Evolutionary conservation across 1,139 yeast species (phyloP), one percentile per base, ranked within the genome.

Genomic region (Schwanniomyces etchellsii): DNA sequence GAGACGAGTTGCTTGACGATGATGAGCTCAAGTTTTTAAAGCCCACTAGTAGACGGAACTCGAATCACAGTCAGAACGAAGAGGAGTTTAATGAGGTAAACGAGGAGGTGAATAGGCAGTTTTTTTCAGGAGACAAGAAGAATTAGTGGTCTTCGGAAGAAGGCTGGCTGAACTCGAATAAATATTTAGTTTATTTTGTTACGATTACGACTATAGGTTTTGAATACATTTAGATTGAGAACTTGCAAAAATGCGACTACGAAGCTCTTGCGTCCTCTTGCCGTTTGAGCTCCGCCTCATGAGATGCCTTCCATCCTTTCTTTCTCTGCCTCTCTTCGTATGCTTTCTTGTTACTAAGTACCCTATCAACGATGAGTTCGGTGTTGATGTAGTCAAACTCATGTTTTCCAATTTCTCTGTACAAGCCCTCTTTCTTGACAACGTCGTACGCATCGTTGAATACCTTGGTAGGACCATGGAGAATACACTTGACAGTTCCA

Each of bases 301-400:
- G 25, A 23, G 25, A 9, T 2, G 70, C 61, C 57, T 83, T 82
- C 81, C 85, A 79, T 5, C 91, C 91, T 58, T 83, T 83, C 40
- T 74, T 74, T 40, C 77, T 64, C 53, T 83, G 94, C 44, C 94
- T 73, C 43, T 81, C 93, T 52, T 82, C 91, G 49, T 78, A 83
- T 11, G 77, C 77, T 32, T 67, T 70, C 40, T 82, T 69, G 50
- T 80, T 77, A 29, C 62, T 60, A 45, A 83, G 63, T 7, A 83
- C 91, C 26, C 94, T 64, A 35, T 71, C 63, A 11, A 82, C 88
- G 40, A 83, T 81, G 31, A 72, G 71, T 36, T 68, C 74, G 2
- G 89, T 77, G 34, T 77, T 72, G 55, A 82, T 70, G 29, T 68
- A 58, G 39, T 72, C 76, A 49, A 61, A 81, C 41, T 69, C 60